Evolutionary conservation across 2,329 filamentous ascomycete genomes (phyloP).

Genomic region (Aspergillus ochraceus): DNA sequence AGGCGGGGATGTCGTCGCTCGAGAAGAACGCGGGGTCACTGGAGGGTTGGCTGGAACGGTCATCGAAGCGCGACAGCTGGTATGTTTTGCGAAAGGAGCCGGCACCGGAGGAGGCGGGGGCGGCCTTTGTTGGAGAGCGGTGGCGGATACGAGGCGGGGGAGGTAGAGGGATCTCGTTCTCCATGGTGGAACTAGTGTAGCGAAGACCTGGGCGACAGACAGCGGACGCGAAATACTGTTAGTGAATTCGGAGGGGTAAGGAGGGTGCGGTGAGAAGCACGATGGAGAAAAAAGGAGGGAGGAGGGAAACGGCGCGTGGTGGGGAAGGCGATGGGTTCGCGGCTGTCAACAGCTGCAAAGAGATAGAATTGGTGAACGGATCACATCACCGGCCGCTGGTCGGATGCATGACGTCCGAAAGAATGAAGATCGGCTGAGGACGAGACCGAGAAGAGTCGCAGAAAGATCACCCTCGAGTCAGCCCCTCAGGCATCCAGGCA

Average conservation of each 20-base stretch:
- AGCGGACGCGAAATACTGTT: neutral
- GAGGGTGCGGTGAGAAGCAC: neutral
- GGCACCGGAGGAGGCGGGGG: constrained; percentile 11
- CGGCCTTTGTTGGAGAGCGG: constrained; percentile 29
- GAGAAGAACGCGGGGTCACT: constrained; percentile 50
- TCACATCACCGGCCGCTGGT: constrained; percentile 16
- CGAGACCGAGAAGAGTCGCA: neutral
- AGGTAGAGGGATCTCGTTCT: constrained; percentile 40
- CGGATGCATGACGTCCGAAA: constrained; percentile 15
- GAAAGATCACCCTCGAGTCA: too few species aligned
- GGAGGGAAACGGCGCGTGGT: neutral
- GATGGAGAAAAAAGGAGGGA: neutral
- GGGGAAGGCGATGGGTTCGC: neutral
- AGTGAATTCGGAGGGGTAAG: neutral
- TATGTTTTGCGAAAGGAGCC: constrained; percentile 24
- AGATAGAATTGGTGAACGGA: neutral
- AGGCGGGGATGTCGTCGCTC: constrained; percentile 48
- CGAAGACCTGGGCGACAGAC: neutral
- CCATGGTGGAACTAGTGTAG: constrained; percentile 27
- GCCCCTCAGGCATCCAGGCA: too few species aligned
- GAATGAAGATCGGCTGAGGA: constrained; percentile 12
- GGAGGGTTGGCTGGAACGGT: constrained; percentile 40
- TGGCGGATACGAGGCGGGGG: constrained; percentile 38
- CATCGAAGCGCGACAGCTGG: constrained; percentile 33
- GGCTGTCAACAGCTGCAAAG: neutral